Evolutionary conservation across 2,329 filamentous ascomycete species (phyloP), one percentile per base, ranked within the genome.

Genomic region (Arachnopeziza araneosa): DNA sequence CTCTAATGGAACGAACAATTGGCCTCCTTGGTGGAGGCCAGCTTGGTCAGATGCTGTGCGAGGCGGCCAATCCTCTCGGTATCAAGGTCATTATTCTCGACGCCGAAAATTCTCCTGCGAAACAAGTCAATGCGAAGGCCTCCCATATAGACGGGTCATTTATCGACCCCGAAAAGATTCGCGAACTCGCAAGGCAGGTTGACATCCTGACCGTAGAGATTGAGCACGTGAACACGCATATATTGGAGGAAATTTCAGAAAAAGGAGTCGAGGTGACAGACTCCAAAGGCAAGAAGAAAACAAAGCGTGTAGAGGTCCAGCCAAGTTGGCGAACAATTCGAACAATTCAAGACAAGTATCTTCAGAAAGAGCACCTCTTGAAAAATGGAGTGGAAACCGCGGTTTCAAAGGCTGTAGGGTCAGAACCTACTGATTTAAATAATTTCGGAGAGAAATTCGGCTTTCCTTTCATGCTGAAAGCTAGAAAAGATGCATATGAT

Each of bases 121-220:
- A 93, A 76, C 91, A 96, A 77, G 87, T 95, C 70, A 92, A 89
- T 75, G 83, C 85, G 66, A 89, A 89, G 73, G 76, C 80, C 66
- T 79, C 81, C 64, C 91, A 97, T 72, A 84, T 96, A 60, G 83
- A 86, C 21, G 93, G 93, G 60, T 96, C 92, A 0, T 97, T 96
- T 81, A 93, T 91, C 72, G 89, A 96, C 67, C 79, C 87, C 0
- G 83, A 84, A 36, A 88, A 90, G 65, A 92, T 98, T 65, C 84
- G 86, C 51, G 81, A 91, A 73, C 80, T 98, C n/a, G 92, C 93
- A 1, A 77, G 82, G 49, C 77, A 80, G 36, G 91, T 87, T 68
- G 90, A 96, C 72, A 84, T 96, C 19, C 79, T 97, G 63, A 97
- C 92, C 0, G 90, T 96, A 17, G 93, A 98, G 75, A 97, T 96